These are phyloP conservation scores for Earliella scabrosa DNA, from an alignment of 1,284 basidiomycete species.

Conservation along the genomic window DNA sequence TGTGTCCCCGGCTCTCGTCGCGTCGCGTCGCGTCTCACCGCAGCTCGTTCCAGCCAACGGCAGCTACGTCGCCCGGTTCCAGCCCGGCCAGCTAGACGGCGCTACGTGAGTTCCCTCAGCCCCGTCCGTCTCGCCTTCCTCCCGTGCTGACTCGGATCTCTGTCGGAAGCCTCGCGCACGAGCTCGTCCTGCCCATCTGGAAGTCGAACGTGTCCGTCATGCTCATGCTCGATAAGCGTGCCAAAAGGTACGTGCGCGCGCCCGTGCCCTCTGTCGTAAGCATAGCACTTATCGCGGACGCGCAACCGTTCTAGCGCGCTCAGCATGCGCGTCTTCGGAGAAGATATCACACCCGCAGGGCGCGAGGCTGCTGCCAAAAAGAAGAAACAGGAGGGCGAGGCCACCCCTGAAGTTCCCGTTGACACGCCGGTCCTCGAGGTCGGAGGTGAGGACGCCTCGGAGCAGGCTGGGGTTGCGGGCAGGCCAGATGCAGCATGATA, in stretches of 20 bases:
- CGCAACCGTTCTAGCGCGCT: slow-evolving; percentile 55
- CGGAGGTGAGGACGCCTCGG: slow-evolving; percentile 2
- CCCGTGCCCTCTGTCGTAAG: not conserved
- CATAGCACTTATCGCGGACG: not conserved
- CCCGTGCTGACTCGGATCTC: slow-evolving; percentile 6
- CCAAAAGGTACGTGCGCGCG: slow-evolving; percentile 71
- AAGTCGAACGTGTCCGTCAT: slow-evolving; percentile 85
- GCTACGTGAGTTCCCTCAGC: slow-evolving; percentile 48
- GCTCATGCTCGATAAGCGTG: slow-evolving; percentile 93
- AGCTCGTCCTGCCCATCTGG: slow-evolving; percentile 88
- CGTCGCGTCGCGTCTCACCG: not conserved
- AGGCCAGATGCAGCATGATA: not conserved
- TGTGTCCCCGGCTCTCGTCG: not conserved
- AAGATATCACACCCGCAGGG: slow-evolving; percentile 68
- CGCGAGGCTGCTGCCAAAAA: slow-evolving; percentile 34
- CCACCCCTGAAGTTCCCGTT: slow-evolving; percentile 5
- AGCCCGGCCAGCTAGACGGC: slow-evolving; percentile 54
- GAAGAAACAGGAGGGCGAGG: slow-evolving; percentile 9
- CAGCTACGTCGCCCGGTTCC: slow-evolving; percentile 75
- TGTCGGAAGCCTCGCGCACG: slow-evolving; percentile 63
- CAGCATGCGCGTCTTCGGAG: slow-evolving; percentile 79
- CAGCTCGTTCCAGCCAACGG: slow-evolving; percentile 57
- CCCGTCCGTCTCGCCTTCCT: not conserved
- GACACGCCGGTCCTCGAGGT: slow-evolving; percentile 9
- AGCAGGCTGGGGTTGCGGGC: slow-evolving; percentile 1